Evolutionary conservation across 169 alveolate genomes (phyloP), one percentile per base, ranked within the genome.

Genomic region (Babesia microti): DNA sequence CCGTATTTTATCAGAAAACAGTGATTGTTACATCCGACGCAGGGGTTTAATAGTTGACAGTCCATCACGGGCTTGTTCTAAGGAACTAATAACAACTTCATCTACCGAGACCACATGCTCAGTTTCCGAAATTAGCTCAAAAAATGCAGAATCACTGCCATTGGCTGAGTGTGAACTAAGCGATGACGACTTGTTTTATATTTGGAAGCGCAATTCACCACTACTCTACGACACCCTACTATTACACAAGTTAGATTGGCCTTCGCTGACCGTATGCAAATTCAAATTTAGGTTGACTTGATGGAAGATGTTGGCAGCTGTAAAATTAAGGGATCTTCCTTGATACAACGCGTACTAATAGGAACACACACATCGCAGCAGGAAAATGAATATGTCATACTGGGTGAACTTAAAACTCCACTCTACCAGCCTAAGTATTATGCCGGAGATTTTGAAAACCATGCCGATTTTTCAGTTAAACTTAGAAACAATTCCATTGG

Each of bases 181-280:
- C 41, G 47, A 67, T 12, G n/a, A n/a, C n/a, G n/a, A n/a, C n/a
- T n/a, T n/a, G 4, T 65, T 54, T 40, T 68, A 49, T 19, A 82
- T 89, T 30, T 93, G 98, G 98, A 89, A 92, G 65, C 80, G 89
- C 53, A 91, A 93, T 65, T 83, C 96, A 3, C 97, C 95, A 33
- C 88, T 88, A 52, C 70, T 93, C 52, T 93, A 93, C 70, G 95
- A 89, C 68, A 68, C 94, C 19, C 78, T 93, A 32, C 40, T 88
- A 55, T 79, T 89, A 1, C 88, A 88, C 72, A 89, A 91, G 35
- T 76, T 93, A 27, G 96, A 91, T 28, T 93, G 98, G 98, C 98
- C 98, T 12, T 87, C 98, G 15, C 72, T 93, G 32, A 87, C 95
- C 7, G 78, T 79, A 24, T 84, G 83, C 32, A 84, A 91, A 91